A percentile compares a stretch with the other conserved stretches of the same genome.
Conservation (phyloP, 805 yeast genomes). For the Suhomyces sp. region DNA sequence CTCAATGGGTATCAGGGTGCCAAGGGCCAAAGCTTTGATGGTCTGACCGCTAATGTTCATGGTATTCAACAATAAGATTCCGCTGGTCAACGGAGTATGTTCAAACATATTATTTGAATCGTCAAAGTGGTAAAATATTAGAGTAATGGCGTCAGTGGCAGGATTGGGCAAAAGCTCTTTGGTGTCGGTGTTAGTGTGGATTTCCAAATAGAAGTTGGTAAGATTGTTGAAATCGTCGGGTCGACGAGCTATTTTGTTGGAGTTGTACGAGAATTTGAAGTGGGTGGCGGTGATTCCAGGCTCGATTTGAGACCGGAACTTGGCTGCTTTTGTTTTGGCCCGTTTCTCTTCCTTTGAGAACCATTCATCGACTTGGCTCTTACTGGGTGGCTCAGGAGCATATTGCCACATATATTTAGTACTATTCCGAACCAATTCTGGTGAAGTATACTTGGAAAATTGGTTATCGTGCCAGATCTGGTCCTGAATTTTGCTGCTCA, state of each 20-base stretch:
- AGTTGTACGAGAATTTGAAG: constrained; percentile 37
- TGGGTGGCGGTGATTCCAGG: constrained; percentile 41
- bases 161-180: constrained; percentile 61
- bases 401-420: constrained; percentile 42
- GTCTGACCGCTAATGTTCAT: not conserved
- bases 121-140: constrained; percentile 64
- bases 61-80: constrained; percentile 1
- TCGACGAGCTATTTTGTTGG: constrained; percentile 29
- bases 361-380: constrained; percentile 36
- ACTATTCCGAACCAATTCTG: not conserved
- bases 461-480: not conserved
- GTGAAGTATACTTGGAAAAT: not conserved
- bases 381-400: constrained; percentile 47
- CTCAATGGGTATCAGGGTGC: constrained; percentile 10
- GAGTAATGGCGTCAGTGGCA: constrained; percentile 48
- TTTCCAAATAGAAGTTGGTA: constrained; percentile 62
- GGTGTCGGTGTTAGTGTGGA: constrained; percentile 58
- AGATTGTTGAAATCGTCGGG: constrained; percentile 46
- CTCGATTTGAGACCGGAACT: constrained; percentile 50
- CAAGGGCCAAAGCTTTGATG: constrained; percentile 1
- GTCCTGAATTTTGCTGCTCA: constrained; percentile 4
- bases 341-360: constrained; percentile 13
- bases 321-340: constrained; percentile 10
- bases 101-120: constrained; percentile 26
- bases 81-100: not conserved